Evolutionary conservation across 441 rosid genomes (phyloP), one percentile per base, ranked within the genome.

Genomic region (Jatropha podagrica): DNA sequence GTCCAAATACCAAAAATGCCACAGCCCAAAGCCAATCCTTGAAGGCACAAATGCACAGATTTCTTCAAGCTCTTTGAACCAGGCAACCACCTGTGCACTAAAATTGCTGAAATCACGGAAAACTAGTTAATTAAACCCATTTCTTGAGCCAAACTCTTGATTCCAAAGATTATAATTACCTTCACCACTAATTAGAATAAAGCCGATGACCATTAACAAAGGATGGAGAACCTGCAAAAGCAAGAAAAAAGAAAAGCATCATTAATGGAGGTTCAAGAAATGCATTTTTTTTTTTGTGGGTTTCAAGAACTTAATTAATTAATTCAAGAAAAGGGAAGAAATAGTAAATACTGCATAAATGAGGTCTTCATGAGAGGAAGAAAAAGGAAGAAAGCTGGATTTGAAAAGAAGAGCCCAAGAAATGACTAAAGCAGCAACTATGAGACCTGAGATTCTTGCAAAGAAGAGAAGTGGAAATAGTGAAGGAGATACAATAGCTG

Each of bases 111-210:
- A 76, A 83, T 77, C 51, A 51, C 69, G 44, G 41, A 60, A 41
- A 69, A 68, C 27, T 65, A 41, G 42, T 44, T 7, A 5, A 51
- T 51, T 51, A 51, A 18, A 4, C 20, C 64, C 44, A 38, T 18
- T 20, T 74, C 68, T 49, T 1, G 27, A 48, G 37, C 14, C 42
- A 49, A 4, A 49, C 48, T 12, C 49, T 26, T 17, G 49, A 14
- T 60, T 9, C 18, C 42, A n/a, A 5, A 14, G 1, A 14, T 17
- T 17, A 1, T 3, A 56, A 23, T 32, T 32, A 92, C 97, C 97
- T 95, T 95, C 99, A 72, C 99, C 99, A 77, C 96, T 92, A 68
- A 93, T 73, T 78, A 93, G 84, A 76, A 92, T 93, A 85, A 95
- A 90, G 76, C 97, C 97, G 75, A 95, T 92, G 73, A 95, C 99